A percentile compares a stretch with the other conserved stretches of the same genome.
These are phyloP conservation scores for Lichtheimia ramosa DNA, from an alignment of 371 early-diverging fungal genomes.

Conservation along the genomic window DNA sequence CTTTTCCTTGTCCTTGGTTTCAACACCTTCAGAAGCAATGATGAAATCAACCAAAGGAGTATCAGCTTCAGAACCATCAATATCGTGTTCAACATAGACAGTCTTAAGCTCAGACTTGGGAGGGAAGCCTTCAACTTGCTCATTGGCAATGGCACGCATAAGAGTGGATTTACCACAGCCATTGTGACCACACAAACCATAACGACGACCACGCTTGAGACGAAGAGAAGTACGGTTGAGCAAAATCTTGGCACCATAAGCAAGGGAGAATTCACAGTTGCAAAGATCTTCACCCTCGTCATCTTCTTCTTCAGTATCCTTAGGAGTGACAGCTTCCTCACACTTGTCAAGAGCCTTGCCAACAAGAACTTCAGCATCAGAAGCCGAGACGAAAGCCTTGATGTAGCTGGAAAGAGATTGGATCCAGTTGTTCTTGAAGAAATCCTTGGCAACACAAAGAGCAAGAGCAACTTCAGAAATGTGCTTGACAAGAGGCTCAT, in stretches of 20 bases:
- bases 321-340: slow-evolving; percentile 43
- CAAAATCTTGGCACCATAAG: slow-evolving; percentile 83
- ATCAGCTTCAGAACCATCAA: slow-evolving; percentile 74
- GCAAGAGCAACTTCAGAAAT: slow-evolving; percentile 45
- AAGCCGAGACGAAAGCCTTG: slow-evolving; percentile 41
- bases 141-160: slow-evolving; percentile 79
- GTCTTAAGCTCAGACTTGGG: slow-evolving; percentile 66
- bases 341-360: slow-evolving; percentile 36
- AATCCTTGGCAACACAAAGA: slow-evolving; percentile 41
- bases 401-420: slow-evolving; percentile 54
- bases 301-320: slow-evolving; percentile 52
- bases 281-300: too few species aligned
- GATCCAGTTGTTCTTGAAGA: slow-evolving; percentile 40
- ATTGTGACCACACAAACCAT: slow-evolving; percentile 85
- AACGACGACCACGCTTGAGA: slow-evolving; percentile 77
- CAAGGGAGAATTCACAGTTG: too few species aligned
- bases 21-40: slow-evolving; percentile 52
- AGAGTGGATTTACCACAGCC: slow-evolving; percentile 90
- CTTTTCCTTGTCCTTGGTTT: slow-evolving; percentile 47
- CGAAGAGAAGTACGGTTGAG: slow-evolving; percentile 75
- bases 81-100: slow-evolving; percentile 76
- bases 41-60: slow-evolving; percentile 71
- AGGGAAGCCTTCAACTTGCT: slow-evolving; percentile 81
- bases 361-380: slow-evolving; percentile 29
- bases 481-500: slow-evolving; percentile 34